phyloP scores from a whole-genome alignment of 2,329 filamentous ascomycete species.

The Plectosphaerella cucumerina region DNA sequence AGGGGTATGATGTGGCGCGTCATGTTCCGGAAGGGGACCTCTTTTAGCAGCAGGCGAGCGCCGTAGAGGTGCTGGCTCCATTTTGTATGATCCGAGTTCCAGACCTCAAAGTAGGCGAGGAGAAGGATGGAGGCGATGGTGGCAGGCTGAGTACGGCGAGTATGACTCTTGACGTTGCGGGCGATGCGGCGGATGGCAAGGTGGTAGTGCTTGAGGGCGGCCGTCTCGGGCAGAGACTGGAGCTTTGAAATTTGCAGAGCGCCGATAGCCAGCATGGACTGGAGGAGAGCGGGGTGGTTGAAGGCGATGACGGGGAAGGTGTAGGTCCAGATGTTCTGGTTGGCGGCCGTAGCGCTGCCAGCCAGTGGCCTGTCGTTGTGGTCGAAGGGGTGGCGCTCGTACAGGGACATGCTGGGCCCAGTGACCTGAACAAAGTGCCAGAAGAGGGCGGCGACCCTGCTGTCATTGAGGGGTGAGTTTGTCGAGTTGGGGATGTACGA shows the following conservation, averaged over 20 bases:
- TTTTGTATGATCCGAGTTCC: conserved; percentile 89
- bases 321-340: conserved; percentile 58
- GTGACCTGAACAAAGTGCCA: conserved; percentile 90
- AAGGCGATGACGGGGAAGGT: conserved; percentile 81
- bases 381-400: conserved; percentile 77
- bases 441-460: conserved; percentile 77
- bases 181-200: conserved; percentile 76
- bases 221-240: conserved; percentile 67
- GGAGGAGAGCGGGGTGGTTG: conserved; percentile 79
- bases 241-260: conserved; percentile 86
- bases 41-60: conserved; percentile 73
- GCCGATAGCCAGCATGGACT: conserved; percentile 83
- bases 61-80: conserved; percentile 93
- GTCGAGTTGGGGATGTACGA: conserved; percentile 63
- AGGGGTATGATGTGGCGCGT: conserved; percentile 66
- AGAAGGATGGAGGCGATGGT: conserved; percentile 86
- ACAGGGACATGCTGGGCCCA: conserved; percentile 80
- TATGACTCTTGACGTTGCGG: conserved; percentile 65
- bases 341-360: conserved; percentile 57
- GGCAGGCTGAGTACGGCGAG: conserved; percentile 67
- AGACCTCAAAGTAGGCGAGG: conserved; percentile 89
- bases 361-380: conserved; percentile 57
- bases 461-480: conserved; percentile 73
- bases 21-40: conserved; percentile 74
- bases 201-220: conserved; percentile 89